Evolutionary conservation across 2,329 filamentous ascomycete species (phyloP), one percentile per base, ranked within the genome.

Genomic region (Fusarium piperis): DNA sequence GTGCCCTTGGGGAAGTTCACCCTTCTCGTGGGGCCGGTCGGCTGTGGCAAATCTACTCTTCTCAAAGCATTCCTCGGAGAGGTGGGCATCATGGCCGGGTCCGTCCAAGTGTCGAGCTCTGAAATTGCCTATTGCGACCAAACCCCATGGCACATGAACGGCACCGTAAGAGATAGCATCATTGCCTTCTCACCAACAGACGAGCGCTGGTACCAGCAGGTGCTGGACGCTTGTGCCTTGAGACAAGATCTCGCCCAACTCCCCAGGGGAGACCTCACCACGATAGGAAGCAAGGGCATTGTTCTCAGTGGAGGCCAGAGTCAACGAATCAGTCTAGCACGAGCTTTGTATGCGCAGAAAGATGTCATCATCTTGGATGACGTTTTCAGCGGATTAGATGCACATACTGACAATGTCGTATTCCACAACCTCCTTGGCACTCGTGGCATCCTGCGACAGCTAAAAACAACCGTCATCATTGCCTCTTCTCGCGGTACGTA

Each of bases 271-370:
- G 80, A 82, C 35, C 66, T 72, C 4, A 81, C 80, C 0, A 67
- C 67, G 1, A 76, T 81, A n/a, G 81, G 82, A 3, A 81, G 76
- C 11, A 79, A 79, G 44, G 81, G 82, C 0, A 78, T 82, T 16
- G 76, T 75, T 0, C 68, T 84, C 10, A 83, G 81, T 6, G 82
- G 82, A 23, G 82, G 82, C 0, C 81, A 83, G 64, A 79, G 76
- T 8, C 78, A 80, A 30, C 71, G 80, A 16, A 66, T 82, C 13
- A 76, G 74, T 11, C 67, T 81, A 0, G 78, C 79, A 0, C 65
- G 79, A 48, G 78, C 79, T 7, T 6, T 80, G 1, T 81, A 79
- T 32, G 73, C 79, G 0, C 70, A 74, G 2, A 71, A 74, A 13
- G 44, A 61, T 1, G 36, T 74, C 0, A 20, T 80, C 1, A 55